Evolutionary conservation across 129 eudicot genomes (phyloP), one percentile per base, ranked within the genome.

Genomic region (Centella asiatica): DNA sequence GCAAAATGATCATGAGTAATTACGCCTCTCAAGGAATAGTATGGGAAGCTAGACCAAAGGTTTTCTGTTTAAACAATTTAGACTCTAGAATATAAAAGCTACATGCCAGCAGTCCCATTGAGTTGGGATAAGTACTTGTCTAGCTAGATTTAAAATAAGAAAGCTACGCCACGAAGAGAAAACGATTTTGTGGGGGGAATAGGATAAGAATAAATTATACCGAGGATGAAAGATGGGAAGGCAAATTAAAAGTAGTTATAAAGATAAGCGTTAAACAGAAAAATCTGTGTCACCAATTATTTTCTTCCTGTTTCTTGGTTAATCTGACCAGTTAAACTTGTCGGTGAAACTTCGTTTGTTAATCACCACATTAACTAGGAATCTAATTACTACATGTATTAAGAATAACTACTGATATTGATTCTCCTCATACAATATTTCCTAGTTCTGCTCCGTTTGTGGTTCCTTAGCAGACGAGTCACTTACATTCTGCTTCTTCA

Each of bases 381-480:
- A 1, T n/a, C n/a, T n/a, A n/a, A n/a, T n/a, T n/a, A n/a, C n/a
- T n/a, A n/a, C n/a, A n/a, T n/a, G n/a, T n/a, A n/a, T n/a, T n/a
- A 6, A 22, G 22, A 23, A 50, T 11, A 19, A 22, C 57, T 50
- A 24, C 32, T 22, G 25, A 32, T 73, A 62, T 75, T 25, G 60
- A 77, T 77, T 66, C 74, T 70, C 75, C 45, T 45, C 60, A 48
- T 67, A 33, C 70, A 56, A 55, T 44, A 46, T 4, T 62, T 53
- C 13, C 61, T n/a, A 48, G 33, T 44, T 46, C 55, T 49, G 37
- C 66, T 50, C 60, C 45, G 12, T 69, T 36, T 67, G 62, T 64
- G 79, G 59, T 75, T 71, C 75, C 60, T 69, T 20, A 29, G 36
- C 47, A 37, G 69, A 75, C 11, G 71, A 60, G 68, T 69, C 67